phyloP scores from a whole-genome alignment of 805 yeast species.

The Saccharomycopsis sp. region DNA sequence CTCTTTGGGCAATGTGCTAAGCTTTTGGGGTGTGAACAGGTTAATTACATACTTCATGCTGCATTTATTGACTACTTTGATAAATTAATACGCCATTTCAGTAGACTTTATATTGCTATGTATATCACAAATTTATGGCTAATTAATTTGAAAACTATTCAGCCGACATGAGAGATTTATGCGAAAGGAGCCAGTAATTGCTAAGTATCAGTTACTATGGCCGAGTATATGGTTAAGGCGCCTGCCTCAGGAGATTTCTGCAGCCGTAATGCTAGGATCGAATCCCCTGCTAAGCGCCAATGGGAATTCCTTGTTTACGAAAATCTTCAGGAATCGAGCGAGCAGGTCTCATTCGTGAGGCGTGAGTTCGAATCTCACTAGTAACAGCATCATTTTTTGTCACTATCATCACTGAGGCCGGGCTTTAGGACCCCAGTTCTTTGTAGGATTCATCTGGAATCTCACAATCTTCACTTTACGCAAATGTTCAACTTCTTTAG shows the following conservation, averaged over 20 bases:
- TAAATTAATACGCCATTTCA: no score
- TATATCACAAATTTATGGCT: no score
- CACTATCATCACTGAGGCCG: slow-evolving; percentile 39
- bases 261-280: background rate
- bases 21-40: no score
- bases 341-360: slow-evolving; percentile 3
- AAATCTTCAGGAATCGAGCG: background rate
- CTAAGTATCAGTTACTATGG: slow-evolving; percentile 1
- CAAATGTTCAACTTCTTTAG: slow-evolving; percentile 44
- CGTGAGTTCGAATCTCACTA: slow-evolving; percentile 4
- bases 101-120: no score
- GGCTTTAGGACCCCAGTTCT: slow-evolving; percentile 96
- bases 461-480: slow-evolving; percentile 77
- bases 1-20: no score
- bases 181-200: background rate
- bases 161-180: background rate
- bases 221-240: slow-evolving; percentile 2
- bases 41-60: no score
- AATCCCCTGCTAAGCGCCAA: background rate
- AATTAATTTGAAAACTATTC: no score
- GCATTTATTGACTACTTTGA: no score
- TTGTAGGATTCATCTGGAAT: slow-evolving; percentile 87
- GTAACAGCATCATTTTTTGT: slow-evolving; percentile 1
- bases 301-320: background rate
- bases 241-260: background rate